Conservation (phyloP, 345 rosid species). For the Nasturtium officinale region DNA sequence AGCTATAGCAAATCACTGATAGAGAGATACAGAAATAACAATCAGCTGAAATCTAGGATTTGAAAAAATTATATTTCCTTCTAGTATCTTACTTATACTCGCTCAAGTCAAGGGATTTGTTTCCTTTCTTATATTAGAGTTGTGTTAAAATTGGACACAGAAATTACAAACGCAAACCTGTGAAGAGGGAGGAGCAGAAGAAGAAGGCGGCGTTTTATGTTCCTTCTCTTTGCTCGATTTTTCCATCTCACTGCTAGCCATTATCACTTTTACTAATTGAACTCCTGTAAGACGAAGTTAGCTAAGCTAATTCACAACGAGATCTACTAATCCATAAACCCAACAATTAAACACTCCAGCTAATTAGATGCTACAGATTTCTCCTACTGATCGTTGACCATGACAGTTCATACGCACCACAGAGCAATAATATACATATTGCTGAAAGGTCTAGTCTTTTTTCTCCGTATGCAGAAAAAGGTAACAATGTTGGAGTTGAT, state of each 20-base stretch:
- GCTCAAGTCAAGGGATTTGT: constrained; percentile 12
- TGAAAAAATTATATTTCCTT: constrained; percentile 1
- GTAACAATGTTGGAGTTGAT: constrained; percentile 26
- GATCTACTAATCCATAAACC: constrained; percentile 26
- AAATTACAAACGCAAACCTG: constrained; percentile 56
- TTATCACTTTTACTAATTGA: constrained; percentile 40
- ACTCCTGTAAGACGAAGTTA: constrained; percentile 49
- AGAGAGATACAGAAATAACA: constrained; percentile 15
- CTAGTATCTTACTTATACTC: neutral
- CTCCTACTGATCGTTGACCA: constrained; percentile 28
- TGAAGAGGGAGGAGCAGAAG: constrained; percentile 56
- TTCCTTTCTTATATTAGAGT: neutral
- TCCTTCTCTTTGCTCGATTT: constrained; percentile 79
- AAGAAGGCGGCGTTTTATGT: constrained; percentile 56
- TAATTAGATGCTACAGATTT: neutral
- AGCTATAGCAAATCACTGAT: constrained; percentile 11
- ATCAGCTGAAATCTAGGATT: constrained; percentile 2
- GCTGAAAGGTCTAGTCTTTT: constrained; percentile 21
- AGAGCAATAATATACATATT: neutral
- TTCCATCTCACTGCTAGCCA: constrained; percentile 73
- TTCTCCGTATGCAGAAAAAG: constrained; percentile 23
- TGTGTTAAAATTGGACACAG: neutral
- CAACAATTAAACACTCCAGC: constrained; percentile 8
- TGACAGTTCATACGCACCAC: constrained; percentile 17
- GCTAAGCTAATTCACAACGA: constrained; percentile 24